phyloP scores from a whole-genome alignment of 352 stramenopile genomes.

The Stramenopiles sp. region DNA sequence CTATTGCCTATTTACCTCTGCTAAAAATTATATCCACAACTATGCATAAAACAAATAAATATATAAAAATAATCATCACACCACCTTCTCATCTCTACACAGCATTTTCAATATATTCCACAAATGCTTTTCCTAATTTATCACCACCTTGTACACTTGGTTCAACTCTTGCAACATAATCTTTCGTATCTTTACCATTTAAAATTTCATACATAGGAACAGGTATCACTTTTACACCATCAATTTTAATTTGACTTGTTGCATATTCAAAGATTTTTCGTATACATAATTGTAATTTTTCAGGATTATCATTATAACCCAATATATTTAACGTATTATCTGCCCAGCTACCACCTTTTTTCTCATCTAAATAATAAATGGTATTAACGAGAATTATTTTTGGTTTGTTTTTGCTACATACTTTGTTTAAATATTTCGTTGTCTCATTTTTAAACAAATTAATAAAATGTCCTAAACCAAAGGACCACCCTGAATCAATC shows the following conservation, averaged over 20 bases:
- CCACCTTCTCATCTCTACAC: no score
- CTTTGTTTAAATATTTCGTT: not conserved
- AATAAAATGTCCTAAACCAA: not conserved
- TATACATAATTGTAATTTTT: not conserved
- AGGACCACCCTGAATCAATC: no score
- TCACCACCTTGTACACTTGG: not conserved
- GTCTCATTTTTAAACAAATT: not conserved
- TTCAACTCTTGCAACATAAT: not conserved
- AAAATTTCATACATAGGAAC: not conserved
- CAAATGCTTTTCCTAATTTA: no score
- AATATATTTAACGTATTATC: not conserved
- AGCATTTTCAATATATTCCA: no score
- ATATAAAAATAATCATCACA: no score
- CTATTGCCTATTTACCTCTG: no score
- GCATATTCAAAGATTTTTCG: not conserved
- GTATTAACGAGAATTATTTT: not conserved
- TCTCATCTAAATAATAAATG: not conserved
- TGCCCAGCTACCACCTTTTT: not conserved
- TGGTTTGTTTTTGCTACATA: not conserved
- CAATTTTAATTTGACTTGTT: not conserved
- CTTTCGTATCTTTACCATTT: not conserved
- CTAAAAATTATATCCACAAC: no score
- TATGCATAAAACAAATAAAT: no score
- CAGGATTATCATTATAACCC: not conserved
- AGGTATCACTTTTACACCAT: not conserved